Evolutionary conservation across 805 yeast species (phyloP), one percentile per base, ranked within the genome.

Genomic region (Clavispora asparagi): DNA sequence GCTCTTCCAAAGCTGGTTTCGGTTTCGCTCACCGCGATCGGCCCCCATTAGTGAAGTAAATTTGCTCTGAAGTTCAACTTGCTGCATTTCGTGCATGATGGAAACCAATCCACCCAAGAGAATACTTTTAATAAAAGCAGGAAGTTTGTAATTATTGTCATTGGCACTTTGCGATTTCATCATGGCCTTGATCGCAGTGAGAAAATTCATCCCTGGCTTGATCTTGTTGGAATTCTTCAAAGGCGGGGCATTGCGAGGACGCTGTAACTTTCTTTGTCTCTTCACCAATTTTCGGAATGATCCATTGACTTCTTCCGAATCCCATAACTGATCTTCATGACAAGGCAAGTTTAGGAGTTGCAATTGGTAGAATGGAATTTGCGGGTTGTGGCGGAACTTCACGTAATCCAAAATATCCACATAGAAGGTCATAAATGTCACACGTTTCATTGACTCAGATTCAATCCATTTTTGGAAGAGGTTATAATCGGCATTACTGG

Each of bases 341-440:
- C 76, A 70, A 2, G 76, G 76, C 16, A 71, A 54, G 44, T 64
- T 68, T 36, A 71, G 53, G 13, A 71, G 50, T 52, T 71, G 76
- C 29, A 70, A 53, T 43, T 70, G 76, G 42, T 64, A 60, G 45
- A 70, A 69, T 19, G 62, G 50, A 14, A 71, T 65, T 29, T 63
- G 70, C 0, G 76, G 76, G 47, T 84, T 78, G 63, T 88, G 95
- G 6, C 95, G 85, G 62, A 85, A 87, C 41, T 86, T 76, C 13
- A 85, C 79, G 33, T 89, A 85, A 67, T 89, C 95, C 2, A 83
- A 76, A 1, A 85, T 82, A 63, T 88, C 96, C 56, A 85, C 71
- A 59, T 84, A 85, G 60, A 88, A 89, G 12, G 95, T 89, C 81
- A 86, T 80, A 48, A 83, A 79, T 0, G 95, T 87, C 1, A 85